phyloP scores from a whole-genome alignment of 2,329 filamentous ascomycete genomes.

The Monosporascus ibericus region DNA sequence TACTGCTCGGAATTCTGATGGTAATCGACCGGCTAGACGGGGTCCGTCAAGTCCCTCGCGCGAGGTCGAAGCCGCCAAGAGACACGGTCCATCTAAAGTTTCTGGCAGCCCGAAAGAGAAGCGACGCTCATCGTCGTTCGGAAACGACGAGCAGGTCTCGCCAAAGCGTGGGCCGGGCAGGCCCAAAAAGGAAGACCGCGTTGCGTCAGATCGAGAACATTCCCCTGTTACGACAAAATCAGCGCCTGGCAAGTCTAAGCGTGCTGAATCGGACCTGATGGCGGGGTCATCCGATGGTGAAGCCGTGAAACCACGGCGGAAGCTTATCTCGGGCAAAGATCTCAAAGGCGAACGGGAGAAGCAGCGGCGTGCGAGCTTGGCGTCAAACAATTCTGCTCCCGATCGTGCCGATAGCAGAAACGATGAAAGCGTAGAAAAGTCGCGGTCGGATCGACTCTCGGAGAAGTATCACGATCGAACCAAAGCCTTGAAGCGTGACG shows the following conservation, averaged over 20 bases:
- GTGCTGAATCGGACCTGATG: constrained; percentile 47
- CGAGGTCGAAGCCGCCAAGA: constrained; percentile 41
- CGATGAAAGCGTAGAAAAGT: constrained; percentile 45
- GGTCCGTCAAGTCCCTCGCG: constrained; percentile 43
- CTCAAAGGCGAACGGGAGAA: constrained; percentile 53
- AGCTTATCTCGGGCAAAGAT: constrained; percentile 58
- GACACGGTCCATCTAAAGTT: constrained; percentile 26
- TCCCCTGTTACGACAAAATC: constrained; percentile 43
- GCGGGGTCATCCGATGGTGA: constrained; percentile 52
- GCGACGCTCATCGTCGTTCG: constrained; percentile 36
- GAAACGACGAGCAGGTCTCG: constrained; percentile 40
- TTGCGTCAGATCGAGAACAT: constrained; percentile 46
- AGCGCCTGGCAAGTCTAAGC: constrained; percentile 41
- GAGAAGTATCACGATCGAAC: constrained; percentile 56
- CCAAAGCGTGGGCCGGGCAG: constrained; percentile 47
- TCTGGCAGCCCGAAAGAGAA: constrained; percentile 44
- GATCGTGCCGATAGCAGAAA: constrained; percentile 45
- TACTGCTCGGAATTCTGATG: constrained; percentile 35
- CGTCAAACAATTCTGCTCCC: constrained; percentile 48
- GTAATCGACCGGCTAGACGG: constrained; percentile 35
- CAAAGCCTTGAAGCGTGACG: constrained; percentile 55
- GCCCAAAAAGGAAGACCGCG: constrained; percentile 49
- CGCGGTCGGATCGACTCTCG: constrained; percentile 34
- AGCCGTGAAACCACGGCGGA: constrained; percentile 52
- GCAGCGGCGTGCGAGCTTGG: constrained; percentile 52